A percentile compares a stretch with the other conserved stretches of the same genome.
Conservation (phyloP, 2,329 filamentous ascomycete genomes). For the Hypomyces rosellus region DNA sequence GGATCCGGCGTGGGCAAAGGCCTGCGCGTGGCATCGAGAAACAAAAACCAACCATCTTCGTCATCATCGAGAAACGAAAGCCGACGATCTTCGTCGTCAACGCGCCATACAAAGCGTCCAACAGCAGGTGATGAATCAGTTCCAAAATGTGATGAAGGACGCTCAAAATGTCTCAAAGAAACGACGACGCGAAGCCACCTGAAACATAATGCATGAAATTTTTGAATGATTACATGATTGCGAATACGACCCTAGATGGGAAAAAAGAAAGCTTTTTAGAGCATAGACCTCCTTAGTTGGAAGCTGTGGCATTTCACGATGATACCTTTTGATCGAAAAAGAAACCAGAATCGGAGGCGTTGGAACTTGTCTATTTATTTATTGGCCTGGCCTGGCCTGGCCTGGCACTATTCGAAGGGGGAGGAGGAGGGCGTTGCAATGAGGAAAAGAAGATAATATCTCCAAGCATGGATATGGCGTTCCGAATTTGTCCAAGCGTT, state of each 20-base stretch:
- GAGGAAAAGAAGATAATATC: neutral
- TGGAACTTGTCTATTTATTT: no score
- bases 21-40: conserved; percentile 32
- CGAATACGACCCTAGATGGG: no score
- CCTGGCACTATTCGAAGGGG: neutral
- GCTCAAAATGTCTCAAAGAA: neutral
- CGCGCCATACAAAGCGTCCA: neutral
- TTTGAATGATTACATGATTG: no score
- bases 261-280: no score
- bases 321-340: no score
- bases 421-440: neutral
- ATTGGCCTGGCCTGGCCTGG: neutral
- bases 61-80: conserved; percentile 25
- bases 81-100: conserved; percentile 5
- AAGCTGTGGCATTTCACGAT: no score
- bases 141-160: neutral
- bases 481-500: no score
- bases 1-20: conserved; percentile 41
- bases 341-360: no score
- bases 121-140: conserved; percentile 3
- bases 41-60: conserved; percentile 9
- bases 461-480: no score
- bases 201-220: no score
- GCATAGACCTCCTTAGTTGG: no score
- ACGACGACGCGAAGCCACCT: no score